These are phyloP conservation scores for Myxozyma vanderwaltii DNA, from an alignment of 805 yeast genomes.

Conservation along the genomic window DNA sequence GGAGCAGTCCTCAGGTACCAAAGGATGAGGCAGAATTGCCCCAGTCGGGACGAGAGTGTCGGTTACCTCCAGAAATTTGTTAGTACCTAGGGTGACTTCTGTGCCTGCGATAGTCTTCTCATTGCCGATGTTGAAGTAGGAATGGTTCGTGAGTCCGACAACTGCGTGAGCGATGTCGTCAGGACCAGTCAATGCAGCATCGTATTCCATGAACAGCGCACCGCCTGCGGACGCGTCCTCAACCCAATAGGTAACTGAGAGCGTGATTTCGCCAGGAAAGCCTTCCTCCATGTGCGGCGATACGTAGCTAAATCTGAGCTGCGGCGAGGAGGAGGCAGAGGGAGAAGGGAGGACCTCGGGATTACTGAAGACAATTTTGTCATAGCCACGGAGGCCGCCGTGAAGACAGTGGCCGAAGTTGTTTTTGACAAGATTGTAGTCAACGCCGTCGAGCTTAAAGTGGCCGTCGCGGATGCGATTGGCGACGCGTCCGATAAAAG, in stretches of 20 bases:
- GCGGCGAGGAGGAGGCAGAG: slow-evolving; percentile 40
- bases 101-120: slow-evolving; percentile 45
- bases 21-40: slow-evolving; percentile 40
- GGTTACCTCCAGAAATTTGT: slow-evolving; percentile 50
- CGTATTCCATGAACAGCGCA: slow-evolving; percentile 55
- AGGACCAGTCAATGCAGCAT: slow-evolving; percentile 44
- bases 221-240: slow-evolving; percentile 40
- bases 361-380: slow-evolving; percentile 54
- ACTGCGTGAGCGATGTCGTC: slow-evolving; percentile 49
- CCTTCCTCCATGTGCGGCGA: slow-evolving; percentile 57
- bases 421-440: slow-evolving; percentile 49
- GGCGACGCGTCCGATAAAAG: slow-evolving; percentile 67
- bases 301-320: slow-evolving; percentile 46
- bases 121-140: slow-evolving; percentile 54
- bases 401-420: slow-evolving; percentile 53
- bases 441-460: slow-evolving; percentile 47
- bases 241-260: slow-evolving; percentile 52
- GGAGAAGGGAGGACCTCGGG: slow-evolving; percentile 49
- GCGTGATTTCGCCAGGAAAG: slow-evolving; percentile 60
- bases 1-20: slow-evolving; percentile 34
- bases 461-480: slow-evolving; percentile 56
- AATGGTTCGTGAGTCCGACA: slow-evolving; percentile 62
- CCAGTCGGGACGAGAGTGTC: slow-evolving; percentile 53
- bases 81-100: slow-evolving; percentile 46
- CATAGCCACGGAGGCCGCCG: slow-evolving; percentile 58